Conservation (phyloP, 768 basidiomycete genomes). For the Lactarius hengduanensis region DNA sequence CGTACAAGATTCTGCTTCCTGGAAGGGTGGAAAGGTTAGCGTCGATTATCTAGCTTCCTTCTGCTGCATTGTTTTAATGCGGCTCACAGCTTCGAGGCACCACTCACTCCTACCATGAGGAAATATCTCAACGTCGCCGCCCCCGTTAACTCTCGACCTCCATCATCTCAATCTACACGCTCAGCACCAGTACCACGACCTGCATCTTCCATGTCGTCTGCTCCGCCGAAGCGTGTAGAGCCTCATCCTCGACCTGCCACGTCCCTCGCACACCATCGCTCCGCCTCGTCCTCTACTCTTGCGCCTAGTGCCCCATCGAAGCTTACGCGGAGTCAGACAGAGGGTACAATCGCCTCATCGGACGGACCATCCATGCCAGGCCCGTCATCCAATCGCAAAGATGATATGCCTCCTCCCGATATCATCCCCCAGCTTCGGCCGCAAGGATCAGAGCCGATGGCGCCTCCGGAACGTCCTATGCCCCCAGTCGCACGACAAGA, state of each 20-base stretch:
- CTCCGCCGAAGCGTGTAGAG: constrained; percentile 12
- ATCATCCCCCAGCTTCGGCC: constrained; percentile 17
- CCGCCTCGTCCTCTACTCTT: constrained; percentile 19
- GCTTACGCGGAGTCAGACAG: constrained; percentile 18
- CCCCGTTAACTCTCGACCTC: constrained; percentile 21
- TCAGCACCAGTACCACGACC: constrained; percentile 19
- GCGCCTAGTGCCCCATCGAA: not conserved
- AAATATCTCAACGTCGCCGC: constrained; percentile 28
- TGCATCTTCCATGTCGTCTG: constrained; percentile 20
- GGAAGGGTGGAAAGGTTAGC: constrained; percentile 62
- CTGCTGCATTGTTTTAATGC: constrained; percentile 19
- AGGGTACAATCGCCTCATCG: not conserved
- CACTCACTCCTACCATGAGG: constrained; percentile 71
- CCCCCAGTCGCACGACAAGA: not conserved
- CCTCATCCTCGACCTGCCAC: constrained; percentile 24
- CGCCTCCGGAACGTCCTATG: not conserved
- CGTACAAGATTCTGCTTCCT: constrained; percentile 71
- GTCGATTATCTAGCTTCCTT: constrained; percentile 15
- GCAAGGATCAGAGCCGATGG: constrained; percentile 1
- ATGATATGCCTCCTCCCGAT: constrained; percentile 23
- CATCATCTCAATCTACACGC: constrained; percentile 23
- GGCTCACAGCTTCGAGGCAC: constrained; percentile 59
- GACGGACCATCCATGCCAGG: not conserved
- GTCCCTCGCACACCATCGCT: constrained; percentile 18
- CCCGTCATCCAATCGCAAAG: constrained; percentile 10